Percentiles rank a stretch among this genome's conserved stretches.
Evolutionary conservation across 2,329 filamentous ascomycete species (phyloP).

Genomic region (Aspergillus hortae): DNA sequence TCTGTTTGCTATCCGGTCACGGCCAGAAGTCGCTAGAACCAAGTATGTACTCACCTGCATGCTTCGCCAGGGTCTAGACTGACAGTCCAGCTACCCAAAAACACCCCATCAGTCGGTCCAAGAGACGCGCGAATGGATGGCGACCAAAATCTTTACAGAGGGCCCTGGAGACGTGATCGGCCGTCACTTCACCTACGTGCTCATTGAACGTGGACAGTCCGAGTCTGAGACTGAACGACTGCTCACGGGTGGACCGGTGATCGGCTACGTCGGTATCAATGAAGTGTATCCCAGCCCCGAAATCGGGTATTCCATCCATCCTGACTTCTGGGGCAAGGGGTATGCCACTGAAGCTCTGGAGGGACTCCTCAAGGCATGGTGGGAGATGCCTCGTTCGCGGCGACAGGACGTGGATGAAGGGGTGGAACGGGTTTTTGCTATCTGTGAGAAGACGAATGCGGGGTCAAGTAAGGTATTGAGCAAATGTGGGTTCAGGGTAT

Average conservation of each 20-base stretch:
- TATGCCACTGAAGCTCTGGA: slow-evolving; percentile 24
- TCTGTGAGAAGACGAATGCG: slow-evolving; percentile 16
- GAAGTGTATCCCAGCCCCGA: slow-evolving; percentile 12
- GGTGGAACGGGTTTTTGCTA: slow-evolving; percentile 17
- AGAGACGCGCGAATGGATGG: slow-evolving; percentile 22
- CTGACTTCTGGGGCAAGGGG: slow-evolving; percentile 24
- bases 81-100: slow-evolving; percentile 18
- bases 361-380: slow-evolving; percentile 23
- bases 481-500: slow-evolving; percentile 19
- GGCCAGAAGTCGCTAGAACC: slow-evolving; percentile 21
- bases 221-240: not conserved
- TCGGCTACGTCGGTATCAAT: slow-evolving; percentile 15
- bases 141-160: slow-evolving; percentile 16
- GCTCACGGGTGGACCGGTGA: not conserved
- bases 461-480: slow-evolving; percentile 17
- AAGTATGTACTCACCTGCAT: slow-evolving; percentile 14
- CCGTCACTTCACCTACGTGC: slow-evolving; percentile 19
- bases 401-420: not conserved
- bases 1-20: slow-evolving; percentile 21
- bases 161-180: slow-evolving; percentile 18
- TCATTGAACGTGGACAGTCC: not conserved
- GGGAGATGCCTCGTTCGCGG: slow-evolving; percentile 13
- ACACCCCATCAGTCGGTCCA: slow-evolving; percentile 18
- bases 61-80: not conserved
- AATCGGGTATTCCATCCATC: slow-evolving; percentile 24